Base-by-base conservation (phyloP, 1,284 basidiomycete species). In the Meripilus lineatus region DNA sequence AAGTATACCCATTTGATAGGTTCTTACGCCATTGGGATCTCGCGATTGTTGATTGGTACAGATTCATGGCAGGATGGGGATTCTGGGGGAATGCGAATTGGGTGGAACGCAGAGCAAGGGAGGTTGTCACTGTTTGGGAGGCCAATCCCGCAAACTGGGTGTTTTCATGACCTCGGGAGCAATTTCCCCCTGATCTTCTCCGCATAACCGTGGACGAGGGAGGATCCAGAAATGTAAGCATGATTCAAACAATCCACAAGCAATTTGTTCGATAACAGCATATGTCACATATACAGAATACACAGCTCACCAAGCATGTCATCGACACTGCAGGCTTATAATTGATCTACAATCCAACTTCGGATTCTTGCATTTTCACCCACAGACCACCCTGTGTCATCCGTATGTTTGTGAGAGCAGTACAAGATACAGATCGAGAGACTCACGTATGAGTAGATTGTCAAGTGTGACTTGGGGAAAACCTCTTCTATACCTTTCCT, bases 361-460 rank as follows among this genome's bases (percentile, higher is more conserved):
- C n/a, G n/a, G n/a, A n/a, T n/a, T 61, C 57, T 13, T 46, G 33
- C 55, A 61, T 57, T 38, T 51, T 53, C 17, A 59, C 51, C 58
- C 58, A 59, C 36, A 61, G 30, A 3, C 58, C 58, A 18, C 58
- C 58, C 58, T 60, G 32, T 17, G 20, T 3, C 3, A 15, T 22
- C 14, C 13, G 13, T 26, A 33, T 4, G 23, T 23, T 20, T 11
- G 6, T 14, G 15, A 38, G 25, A 40, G 11, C 34, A 8, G n/a
- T 30, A 30, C 10, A 30, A 30, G n/a, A 8, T 30, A n/a, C 8
- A 30, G n/a, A 30, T 10, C 28, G 7, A 4, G 28, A 15, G 8
- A 52, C 50, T 52, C 38, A 68, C 74, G 64, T 70, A 45, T 3
- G 55, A 52, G 51, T 67, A 72, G 51, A 69, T 54, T 10, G 70